These are phyloP conservation scores for Amniculicola lignicola DNA, from an alignment of 495 filamentous ascomycete species.

Conservation along the genomic window DNA sequence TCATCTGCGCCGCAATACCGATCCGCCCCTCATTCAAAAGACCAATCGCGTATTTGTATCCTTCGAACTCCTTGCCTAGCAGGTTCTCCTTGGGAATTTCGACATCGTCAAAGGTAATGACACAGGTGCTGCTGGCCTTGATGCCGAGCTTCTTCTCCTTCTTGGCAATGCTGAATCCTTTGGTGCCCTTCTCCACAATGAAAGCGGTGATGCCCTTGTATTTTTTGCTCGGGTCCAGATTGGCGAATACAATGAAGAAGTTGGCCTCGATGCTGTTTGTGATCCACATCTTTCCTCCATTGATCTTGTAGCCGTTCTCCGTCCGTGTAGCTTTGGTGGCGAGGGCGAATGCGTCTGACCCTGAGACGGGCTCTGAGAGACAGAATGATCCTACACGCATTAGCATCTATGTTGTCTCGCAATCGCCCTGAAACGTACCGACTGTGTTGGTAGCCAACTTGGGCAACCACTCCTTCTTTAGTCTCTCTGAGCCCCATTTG, in stretches of 20 bases:
- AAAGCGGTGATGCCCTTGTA: constrained; percentile 98
- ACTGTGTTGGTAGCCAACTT: constrained; percentile 84
- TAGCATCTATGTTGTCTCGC: not conserved
- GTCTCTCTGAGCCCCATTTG: constrained; percentile 71
- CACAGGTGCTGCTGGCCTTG: constrained; percentile 89
- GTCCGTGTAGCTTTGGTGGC: constrained; percentile 79
- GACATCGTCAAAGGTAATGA: constrained; percentile 96
- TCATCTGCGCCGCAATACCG: constrained; percentile 98
- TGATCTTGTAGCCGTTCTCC: constrained; percentile 77
- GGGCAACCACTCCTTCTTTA: constrained; percentile 83
- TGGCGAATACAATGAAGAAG: constrained; percentile 98
- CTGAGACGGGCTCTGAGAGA: constrained; percentile 88
- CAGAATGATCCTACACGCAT: constrained; percentile 74
- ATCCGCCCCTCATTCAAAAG: constrained; percentile 97
- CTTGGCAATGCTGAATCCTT: constrained; percentile 93
- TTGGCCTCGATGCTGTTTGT: constrained; percentile 91
- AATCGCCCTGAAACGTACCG: constrained; percentile 32
- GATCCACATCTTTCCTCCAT: constrained; percentile 98
- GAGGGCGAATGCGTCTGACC: constrained; percentile 93
- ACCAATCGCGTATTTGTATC: constrained; percentile 96
- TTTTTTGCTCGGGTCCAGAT: constrained; percentile 78
- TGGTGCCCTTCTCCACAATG: constrained; percentile 83
- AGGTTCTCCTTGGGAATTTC: constrained; percentile 83
- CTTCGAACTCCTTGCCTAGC: constrained; percentile 81
- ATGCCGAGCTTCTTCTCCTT: constrained; percentile 99